These are phyloP conservation scores for Melaleuca quinquenervia DNA, from an alignment of 345 rosid genomes.

Conservation along the genomic window DNA sequence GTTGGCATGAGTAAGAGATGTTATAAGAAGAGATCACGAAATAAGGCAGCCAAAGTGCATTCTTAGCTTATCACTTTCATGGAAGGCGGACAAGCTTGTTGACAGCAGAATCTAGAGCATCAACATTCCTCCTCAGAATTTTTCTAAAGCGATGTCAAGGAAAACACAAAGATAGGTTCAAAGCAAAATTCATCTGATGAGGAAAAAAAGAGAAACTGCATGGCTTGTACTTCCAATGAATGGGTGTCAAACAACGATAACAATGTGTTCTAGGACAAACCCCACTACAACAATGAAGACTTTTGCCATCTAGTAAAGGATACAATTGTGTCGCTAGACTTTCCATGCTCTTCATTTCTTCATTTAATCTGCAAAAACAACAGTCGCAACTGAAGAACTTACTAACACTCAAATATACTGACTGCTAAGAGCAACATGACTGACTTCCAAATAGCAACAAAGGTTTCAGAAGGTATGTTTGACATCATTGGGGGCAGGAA, in stretches of 20 bases:
- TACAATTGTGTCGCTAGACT: slow-evolving; percentile 63
- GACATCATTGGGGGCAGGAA: background rate
- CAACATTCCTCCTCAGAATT: slow-evolving; percentile 68
- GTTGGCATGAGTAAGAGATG: background rate
- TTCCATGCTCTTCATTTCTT: slow-evolving; percentile 80
- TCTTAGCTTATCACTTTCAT: slow-evolving; percentile 2
- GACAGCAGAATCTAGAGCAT: slow-evolving; percentile 68
- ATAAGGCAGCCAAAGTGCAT: background rate
- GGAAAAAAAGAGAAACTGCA: background rate
- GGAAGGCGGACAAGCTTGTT: slow-evolving; percentile 60
- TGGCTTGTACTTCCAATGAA: background rate
- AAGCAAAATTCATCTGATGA: background rate
- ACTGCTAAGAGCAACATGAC: background rate
- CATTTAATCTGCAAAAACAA: slow-evolving; percentile 55
- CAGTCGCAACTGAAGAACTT: background rate
- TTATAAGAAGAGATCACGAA: background rate
- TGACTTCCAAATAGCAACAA: background rate
- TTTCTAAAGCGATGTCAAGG: slow-evolving; percentile 53
- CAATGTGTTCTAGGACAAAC: background rate
- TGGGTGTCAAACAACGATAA: background rate
- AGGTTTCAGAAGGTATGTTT: background rate
- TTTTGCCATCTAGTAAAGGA: slow-evolving; percentile 29
- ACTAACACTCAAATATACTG: background rate
- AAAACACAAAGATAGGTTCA: background rate
- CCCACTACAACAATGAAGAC: background rate